Evolutionary conservation across 768 basidiomycete genomes (phyloP).

Genomic region (Suillus subluteus): DNA sequence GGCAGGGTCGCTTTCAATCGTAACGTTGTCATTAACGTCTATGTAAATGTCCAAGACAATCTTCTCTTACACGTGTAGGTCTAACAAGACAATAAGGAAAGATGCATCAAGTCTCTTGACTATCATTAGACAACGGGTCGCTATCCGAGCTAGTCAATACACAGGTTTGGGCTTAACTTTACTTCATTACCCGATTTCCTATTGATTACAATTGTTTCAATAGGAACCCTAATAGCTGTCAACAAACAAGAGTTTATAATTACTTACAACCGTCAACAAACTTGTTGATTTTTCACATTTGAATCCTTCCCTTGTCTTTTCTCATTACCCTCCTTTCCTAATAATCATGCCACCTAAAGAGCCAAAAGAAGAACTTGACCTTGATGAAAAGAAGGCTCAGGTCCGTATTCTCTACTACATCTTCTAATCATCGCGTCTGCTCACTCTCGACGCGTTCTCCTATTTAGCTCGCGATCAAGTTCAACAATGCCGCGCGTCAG

Average conservation of each 20-base stretch:
- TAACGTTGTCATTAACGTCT: background rate
- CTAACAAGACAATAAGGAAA: background rate
- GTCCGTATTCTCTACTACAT: conserved; percentile 20
- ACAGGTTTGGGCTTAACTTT: conserved; percentile 2
- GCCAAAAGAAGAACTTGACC: conserved; percentile 30
- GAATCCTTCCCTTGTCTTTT: conserved; percentile 42
- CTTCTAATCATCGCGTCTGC: conserved; percentile 13
- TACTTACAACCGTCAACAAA: conserved; percentile 40
- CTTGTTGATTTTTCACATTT: conserved; percentile 41
- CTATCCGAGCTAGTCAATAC: background rate
- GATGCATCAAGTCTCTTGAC: background rate
- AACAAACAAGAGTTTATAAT: conserved; percentile 45
- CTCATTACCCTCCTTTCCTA: conserved; percentile 22
- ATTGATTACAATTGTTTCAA: conserved; percentile 37
- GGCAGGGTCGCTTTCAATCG: background rate
- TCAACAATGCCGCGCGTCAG: conserved; percentile 64
- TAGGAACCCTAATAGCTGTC: conserved; percentile 39
- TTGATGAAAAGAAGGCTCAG: conserved; percentile 34
- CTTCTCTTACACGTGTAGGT: background rate
- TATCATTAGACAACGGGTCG: conserved; percentile 2
- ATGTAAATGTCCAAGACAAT: background rate
- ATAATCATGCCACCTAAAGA: conserved; percentile 31
- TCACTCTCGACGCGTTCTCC: conserved; percentile 25
- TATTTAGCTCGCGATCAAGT: conserved; percentile 56
- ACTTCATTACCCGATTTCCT: conserved; percentile 34